Evolutionary conservation across 371 early-diverging fungal species (phyloP).

Genomic region (Mortierella sp.): DNA sequence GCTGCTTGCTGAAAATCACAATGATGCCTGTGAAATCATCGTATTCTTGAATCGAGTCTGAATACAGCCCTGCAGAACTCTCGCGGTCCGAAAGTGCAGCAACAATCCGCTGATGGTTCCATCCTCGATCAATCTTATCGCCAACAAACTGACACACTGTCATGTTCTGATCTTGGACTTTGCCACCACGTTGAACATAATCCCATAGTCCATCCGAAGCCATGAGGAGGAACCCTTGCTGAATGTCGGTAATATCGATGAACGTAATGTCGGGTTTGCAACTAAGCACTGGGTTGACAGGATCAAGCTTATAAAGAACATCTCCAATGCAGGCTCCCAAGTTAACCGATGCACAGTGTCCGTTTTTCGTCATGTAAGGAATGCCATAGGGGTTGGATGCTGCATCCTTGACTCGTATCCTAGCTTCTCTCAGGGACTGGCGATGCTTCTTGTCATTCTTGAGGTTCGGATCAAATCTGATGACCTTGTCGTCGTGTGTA

Average conservation of each 20-base stretch:
- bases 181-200: slow-evolving; percentile 45
- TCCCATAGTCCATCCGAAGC: slow-evolving; percentile 57
- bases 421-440: slow-evolving; percentile 66
- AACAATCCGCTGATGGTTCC: slow-evolving; percentile 50
- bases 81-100: slow-evolving; percentile 49
- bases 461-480: slow-evolving; percentile 63
- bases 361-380: slow-evolving; percentile 55
- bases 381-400: slow-evolving; percentile 52
- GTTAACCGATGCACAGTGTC: slow-evolving; percentile 66
- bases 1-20: slow-evolving; percentile 32
- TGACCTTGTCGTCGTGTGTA: slow-evolving; percentile 71
- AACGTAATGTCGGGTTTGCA: slow-evolving; percentile 73
- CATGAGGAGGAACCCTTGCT: slow-evolving; percentile 54
- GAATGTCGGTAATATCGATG: slow-evolving; percentile 46
- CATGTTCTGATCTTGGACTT: slow-evolving; percentile 48
- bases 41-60: slow-evolving; percentile 54
- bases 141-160: slow-evolving; percentile 50
- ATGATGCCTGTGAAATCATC: slow-evolving; percentile 57
- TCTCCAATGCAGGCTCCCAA: slow-evolving; percentile 75
- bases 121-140: slow-evolving; percentile 51
- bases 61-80: slow-evolving; percentile 30
- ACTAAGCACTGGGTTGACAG: slow-evolving; percentile 64
- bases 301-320: slow-evolving; percentile 72
- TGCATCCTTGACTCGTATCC: slow-evolving; percentile 65
- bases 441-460: slow-evolving; percentile 62